Conservation (phyloP, 768 basidiomycete species). For the Saitozyma podzolica region DNA sequence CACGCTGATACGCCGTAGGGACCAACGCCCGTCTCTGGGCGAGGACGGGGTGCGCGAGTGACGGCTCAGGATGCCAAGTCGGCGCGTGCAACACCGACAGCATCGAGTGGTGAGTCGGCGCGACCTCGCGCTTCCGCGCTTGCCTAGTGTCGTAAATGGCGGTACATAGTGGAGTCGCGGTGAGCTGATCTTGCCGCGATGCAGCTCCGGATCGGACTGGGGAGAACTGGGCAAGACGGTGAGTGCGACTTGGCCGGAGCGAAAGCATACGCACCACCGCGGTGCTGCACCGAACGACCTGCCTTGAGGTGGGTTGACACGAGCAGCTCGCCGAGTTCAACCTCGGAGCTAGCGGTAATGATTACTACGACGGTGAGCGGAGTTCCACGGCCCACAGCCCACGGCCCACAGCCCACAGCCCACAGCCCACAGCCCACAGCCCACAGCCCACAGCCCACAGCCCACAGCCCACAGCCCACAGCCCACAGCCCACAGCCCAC, state of each 20-base stretch:
- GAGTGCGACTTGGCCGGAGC: neutral
- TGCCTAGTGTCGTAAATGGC: no score
- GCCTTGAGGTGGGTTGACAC: no score
- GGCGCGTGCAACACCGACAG: slow-evolving; percentile 10
- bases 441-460: no score
- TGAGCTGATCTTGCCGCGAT: neutral
- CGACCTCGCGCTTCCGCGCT: neutral
- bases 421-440: no score
- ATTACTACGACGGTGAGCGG: no score
- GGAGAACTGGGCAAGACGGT: slow-evolving; percentile 19
- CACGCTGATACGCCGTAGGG: slow-evolving; percentile 18
- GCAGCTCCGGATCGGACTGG: slow-evolving; percentile 15
- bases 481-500: no score
- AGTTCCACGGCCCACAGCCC: no score
- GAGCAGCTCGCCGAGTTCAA: slow-evolving; percentile 21
- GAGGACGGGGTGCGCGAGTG: slow-evolving; percentile 21
- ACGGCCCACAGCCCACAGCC: no score
- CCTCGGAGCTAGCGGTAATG: neutral
- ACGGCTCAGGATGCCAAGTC: slow-evolving; percentile 16
- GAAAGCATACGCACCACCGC: no score
- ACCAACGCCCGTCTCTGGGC: slow-evolving; percentile 21
- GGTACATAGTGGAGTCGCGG: neutral
- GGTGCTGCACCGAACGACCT: no score
- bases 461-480: no score
- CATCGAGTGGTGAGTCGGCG: slow-evolving; percentile 13